These are phyloP conservation scores for Phytophthora cryptogea DNA, from an alignment of 352 stramenopile species.

Conservation along the genomic window DNA sequence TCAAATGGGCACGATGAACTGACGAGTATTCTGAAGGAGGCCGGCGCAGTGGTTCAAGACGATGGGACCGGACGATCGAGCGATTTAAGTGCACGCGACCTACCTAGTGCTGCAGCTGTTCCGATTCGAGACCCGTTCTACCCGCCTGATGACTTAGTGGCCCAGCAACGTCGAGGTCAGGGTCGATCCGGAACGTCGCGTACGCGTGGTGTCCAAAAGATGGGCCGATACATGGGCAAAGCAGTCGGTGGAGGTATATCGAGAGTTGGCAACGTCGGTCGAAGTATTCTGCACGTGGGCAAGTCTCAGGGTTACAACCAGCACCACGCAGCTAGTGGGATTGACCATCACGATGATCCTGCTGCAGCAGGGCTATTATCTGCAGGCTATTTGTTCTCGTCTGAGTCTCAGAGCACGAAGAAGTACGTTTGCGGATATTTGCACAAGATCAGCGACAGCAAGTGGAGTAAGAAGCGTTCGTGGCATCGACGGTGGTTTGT, in stretches of 20 bases:
- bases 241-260: constrained; percentile 80
- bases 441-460: constrained; percentile 87
- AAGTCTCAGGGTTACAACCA: constrained; percentile 47
- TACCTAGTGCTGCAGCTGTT: constrained; percentile 15
- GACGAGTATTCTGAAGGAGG: constrained; percentile 31
- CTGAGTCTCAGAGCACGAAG: constrained; percentile 76
- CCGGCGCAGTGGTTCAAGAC: constrained; percentile 27
- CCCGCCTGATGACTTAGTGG: constrained; percentile 14
- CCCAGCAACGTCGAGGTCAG: constrained; percentile 18
- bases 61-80: constrained; percentile 10
- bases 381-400: constrained; percentile 70
- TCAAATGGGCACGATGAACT: constrained; percentile 42
- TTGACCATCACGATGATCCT: constrained; percentile 32
- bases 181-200: constrained; percentile 31
- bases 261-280: constrained; percentile 72
- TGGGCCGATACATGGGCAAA: constrained; percentile 79
- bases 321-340: constrained; percentile 3
- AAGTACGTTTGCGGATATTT: constrained; percentile 85
- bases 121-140: constrained; percentile 31
- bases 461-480: constrained; percentile 78
- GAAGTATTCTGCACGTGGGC: constrained; percentile 76
- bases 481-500: constrained; percentile 90
- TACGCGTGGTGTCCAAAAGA: constrained; percentile 68
- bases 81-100: constrained; percentile 14
- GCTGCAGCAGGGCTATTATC: constrained; percentile 41